Evolutionary conservation across 768 basidiomycete genomes (phyloP).

Genomic region (Tubosaeta sp.): DNA sequence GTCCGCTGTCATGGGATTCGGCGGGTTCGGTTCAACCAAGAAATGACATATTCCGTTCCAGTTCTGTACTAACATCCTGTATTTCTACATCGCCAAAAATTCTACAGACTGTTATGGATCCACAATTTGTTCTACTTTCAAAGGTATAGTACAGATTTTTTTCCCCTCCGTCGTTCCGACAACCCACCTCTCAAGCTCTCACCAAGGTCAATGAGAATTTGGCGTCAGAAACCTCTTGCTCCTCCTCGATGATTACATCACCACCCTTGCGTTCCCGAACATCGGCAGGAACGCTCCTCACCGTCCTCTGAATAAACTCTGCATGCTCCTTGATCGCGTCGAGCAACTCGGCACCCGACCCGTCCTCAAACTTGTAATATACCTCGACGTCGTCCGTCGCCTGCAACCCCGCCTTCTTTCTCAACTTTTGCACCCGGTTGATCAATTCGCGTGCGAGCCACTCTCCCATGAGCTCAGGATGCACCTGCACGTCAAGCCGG

Average conservation of each 20-base stretch:
- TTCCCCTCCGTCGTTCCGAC: background rate
- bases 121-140: background rate
- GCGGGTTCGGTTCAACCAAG: slow-evolving; percentile 84
- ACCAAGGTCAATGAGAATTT: slow-evolving; percentile 73
- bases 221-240: slow-evolving; percentile 78
- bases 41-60: slow-evolving; percentile 44
- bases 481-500: slow-evolving; percentile 83
- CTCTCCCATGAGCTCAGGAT: slow-evolving; percentile 82
- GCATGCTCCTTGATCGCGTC: slow-evolving; percentile 62
- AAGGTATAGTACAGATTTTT: slow-evolving; percentile 19
- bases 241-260: slow-evolving; percentile 70
- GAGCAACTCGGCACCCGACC: slow-evolving; percentile 57
- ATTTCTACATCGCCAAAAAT: slow-evolving; percentile 7
- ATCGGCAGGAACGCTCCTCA: slow-evolving; percentile 67
- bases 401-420: slow-evolving; percentile 94
- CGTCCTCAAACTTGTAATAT: slow-evolving; percentile 77
- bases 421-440: slow-evolving; percentile 89
- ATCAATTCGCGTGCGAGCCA: slow-evolving; percentile 87
- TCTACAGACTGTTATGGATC: background rate
- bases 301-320: slow-evolving; percentile 68
- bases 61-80: slow-evolving; percentile 15
- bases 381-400: slow-evolving; percentile 92
- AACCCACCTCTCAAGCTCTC: slow-evolving; percentile 21
- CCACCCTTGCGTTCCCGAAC: slow-evolving; percentile 48
- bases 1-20: slow-evolving; percentile 86